A percentile compares a stretch with the other conserved stretches of the same genome.
Conservation (phyloP, 176 grass and related monocot genomes). For the Oropetium thomaeum region DNA sequence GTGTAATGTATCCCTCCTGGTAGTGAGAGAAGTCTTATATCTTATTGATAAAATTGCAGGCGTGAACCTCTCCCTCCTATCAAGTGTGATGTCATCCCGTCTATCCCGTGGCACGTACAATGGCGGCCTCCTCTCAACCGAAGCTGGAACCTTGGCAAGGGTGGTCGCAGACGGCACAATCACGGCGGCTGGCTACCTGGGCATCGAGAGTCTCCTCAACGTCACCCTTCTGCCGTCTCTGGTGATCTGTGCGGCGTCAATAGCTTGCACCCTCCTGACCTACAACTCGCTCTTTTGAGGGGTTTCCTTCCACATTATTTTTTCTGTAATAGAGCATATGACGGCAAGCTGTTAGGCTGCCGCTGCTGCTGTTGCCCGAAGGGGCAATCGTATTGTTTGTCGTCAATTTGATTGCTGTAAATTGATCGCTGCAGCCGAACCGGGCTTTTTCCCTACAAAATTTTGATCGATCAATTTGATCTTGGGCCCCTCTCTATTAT, state of each 20-base stretch:
- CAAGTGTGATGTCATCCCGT: constrained; percentile 87
- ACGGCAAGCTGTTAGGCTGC: neutral
- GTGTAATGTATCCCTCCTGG: neutral
- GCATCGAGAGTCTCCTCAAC: constrained; percentile 74
- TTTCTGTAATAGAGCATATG: neutral
- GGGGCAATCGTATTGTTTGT: neutral
- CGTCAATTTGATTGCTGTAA: constrained; percentile 19
- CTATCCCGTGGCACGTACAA: constrained; percentile 90
- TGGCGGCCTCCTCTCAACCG: constrained; percentile 79
- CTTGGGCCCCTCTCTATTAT: neutral
- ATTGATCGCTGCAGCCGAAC: neutral
- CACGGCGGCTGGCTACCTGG: constrained; percentile 65
- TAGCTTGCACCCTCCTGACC: constrained; percentile 56
- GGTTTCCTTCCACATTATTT: neutral
- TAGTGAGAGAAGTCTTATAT: neutral
- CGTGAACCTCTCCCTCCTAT: constrained; percentile 88
- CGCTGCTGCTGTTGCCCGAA: constrained; percentile 25
- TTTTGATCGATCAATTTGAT: constrained; percentile 33
- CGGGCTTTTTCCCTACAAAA: constrained; percentile 13
- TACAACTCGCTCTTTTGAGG: constrained; percentile 90
- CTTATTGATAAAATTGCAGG: constrained; percentile 40
- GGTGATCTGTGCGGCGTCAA: constrained; percentile 58
- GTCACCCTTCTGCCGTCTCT: constrained; percentile 83
- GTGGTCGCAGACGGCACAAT: constrained; percentile 84
- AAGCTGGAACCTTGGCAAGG: constrained; percentile 82